Evolutionary conservation across 352 stramenopile species (phyloP).

Genomic region (Globisporangium uncinulatum): DNA sequence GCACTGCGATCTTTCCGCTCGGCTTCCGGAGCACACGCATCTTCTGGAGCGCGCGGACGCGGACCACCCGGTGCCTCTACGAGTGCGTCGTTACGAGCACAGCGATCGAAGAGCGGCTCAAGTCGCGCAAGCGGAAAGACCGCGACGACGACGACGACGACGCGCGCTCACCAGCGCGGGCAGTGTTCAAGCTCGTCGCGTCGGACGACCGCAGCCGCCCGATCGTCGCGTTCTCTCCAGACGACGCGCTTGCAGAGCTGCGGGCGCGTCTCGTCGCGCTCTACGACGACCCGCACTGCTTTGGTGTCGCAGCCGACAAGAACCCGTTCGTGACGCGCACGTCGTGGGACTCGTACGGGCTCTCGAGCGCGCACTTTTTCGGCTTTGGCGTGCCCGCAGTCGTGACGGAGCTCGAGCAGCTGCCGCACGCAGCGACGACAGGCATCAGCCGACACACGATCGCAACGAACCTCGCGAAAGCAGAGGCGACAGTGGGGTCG

Average conservation of each 20-base stretch:
- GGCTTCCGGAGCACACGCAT: slow-evolving; percentile 90
- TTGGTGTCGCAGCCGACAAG: slow-evolving; percentile 22
- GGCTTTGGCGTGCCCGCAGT: slow-evolving; percentile 72
- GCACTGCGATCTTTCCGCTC: slow-evolving; percentile 82
- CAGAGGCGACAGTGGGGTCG: slow-evolving; percentile 3
- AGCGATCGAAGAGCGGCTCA: slow-evolving; percentile 49
- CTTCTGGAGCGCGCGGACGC: slow-evolving; percentile 81
- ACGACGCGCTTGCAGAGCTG: slow-evolving; percentile 68
- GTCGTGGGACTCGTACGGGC: slow-evolving; percentile 77
- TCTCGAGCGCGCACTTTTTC: slow-evolving; percentile 80
- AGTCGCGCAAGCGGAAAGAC: slow-evolving; percentile 6
- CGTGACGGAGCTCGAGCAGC: slow-evolving; percentile 52
- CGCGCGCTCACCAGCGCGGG: slow-evolving; percentile 15
- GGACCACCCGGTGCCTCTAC: slow-evolving; percentile 82
- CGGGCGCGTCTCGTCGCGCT: slow-evolving; percentile 65
- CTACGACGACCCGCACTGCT: slow-evolving; percentile 56
- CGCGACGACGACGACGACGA: neutral
- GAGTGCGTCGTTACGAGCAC: slow-evolving; percentile 85
- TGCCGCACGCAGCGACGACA: slow-evolving; percentile 67
- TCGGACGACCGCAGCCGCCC: slow-evolving; percentile 62
- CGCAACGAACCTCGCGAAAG: slow-evolving; percentile 12
- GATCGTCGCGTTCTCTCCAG: slow-evolving; percentile 55
- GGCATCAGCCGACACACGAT: slow-evolving; percentile 50
- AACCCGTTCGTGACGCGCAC: slow-evolving; percentile 73
- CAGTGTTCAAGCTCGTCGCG: slow-evolving; percentile 74